phyloP scores from a whole-genome alignment of 164 flowering plant species.

The Nymphaea thermarum region DNA sequence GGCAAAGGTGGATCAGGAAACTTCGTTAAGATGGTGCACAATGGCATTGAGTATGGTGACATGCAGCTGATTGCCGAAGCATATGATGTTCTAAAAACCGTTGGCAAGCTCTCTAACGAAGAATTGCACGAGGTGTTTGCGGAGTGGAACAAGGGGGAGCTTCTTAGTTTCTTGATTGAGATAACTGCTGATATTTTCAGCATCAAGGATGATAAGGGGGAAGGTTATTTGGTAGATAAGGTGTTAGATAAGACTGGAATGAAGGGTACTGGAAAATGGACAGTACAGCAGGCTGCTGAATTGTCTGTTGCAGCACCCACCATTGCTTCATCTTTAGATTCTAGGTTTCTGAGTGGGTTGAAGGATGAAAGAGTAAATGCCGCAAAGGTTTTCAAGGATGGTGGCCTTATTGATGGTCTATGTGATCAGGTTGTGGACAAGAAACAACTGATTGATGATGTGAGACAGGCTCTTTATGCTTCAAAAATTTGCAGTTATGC shows the following conservation, averaged over 20 bases:
- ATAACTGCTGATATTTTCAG: slow-evolving; percentile 64
- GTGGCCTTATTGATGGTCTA: slow-evolving; percentile 7
- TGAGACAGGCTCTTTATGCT: slow-evolving; percentile 18
- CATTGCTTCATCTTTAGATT: slow-evolving; percentile 18
- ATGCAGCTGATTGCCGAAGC: slow-evolving; percentile 73
- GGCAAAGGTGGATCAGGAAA: slow-evolving; percentile 77
- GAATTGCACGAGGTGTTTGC: slow-evolving; percentile 37
- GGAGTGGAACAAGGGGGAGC: slow-evolving; percentile 78
- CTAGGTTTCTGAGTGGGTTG: slow-evolving; percentile 20
- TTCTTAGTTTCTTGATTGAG: slow-evolving; percentile 60
- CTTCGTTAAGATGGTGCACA: slow-evolving; percentile 72
- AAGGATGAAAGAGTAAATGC: slow-evolving; percentile 20
- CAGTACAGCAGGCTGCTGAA: slow-evolving; percentile 61
- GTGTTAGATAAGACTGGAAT: slow-evolving; percentile 72
- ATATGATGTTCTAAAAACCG: slow-evolving; percentile 57
- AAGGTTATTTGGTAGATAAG: slow-evolving; percentile 56
- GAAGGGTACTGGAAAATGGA: slow-evolving; percentile 89
- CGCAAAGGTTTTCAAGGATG: slow-evolving; percentile 12
- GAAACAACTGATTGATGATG: slow-evolving; percentile 18
- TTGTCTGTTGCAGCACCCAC: slow-evolving; percentile 19
- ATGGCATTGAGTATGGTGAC: slow-evolving; percentile 78
- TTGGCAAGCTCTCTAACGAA: slow-evolving; percentile 50
- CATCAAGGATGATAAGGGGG: slow-evolving; percentile 42
- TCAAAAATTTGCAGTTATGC: slow-evolving; percentile 19
- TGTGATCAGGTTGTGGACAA: slow-evolving; percentile 9